phyloP scores from a whole-genome alignment of 2,329 filamentous ascomycete species.

The Aspergillus japonicus region DNA sequence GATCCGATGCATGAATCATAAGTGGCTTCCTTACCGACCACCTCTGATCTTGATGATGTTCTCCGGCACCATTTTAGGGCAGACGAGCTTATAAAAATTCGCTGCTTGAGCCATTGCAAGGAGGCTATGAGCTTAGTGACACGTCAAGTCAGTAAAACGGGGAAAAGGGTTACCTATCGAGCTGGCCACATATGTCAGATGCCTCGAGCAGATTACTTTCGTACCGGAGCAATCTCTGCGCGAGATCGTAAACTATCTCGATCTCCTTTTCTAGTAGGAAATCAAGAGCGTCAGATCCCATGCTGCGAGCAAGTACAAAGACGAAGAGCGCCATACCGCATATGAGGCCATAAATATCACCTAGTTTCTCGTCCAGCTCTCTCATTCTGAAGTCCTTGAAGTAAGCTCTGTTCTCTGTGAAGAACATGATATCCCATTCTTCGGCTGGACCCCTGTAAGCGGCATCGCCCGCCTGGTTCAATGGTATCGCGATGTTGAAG shows the following conservation, averaged over 20 bases:
- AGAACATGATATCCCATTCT: constrained; percentile 76
- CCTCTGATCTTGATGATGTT: constrained; percentile 72
- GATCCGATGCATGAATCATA: neutral
- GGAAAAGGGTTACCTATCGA: constrained; percentile 60
- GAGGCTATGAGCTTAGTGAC: constrained; percentile 50
- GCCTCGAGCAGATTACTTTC: constrained; percentile 64
- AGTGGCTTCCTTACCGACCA: constrained; percentile 58
- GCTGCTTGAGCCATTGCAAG: constrained; percentile 78
- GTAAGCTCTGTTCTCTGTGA: constrained; percentile 68
- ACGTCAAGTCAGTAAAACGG: no score
- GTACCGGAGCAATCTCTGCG: constrained; percentile 67
- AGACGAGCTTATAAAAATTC: constrained; percentile 66
- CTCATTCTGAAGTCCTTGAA: constrained; percentile 84
- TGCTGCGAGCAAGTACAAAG: neutral
- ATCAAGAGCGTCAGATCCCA: neutral
- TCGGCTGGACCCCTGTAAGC: constrained; percentile 65
- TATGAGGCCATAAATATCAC: constrained; percentile 82
- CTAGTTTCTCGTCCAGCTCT: constrained; percentile 76
- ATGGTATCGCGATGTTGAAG: constrained; percentile 74
- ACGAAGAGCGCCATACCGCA: constrained; percentile 55
- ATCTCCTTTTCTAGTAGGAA: constrained; percentile 72
- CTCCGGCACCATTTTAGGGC: constrained; percentile 66
- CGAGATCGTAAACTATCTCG: constrained; percentile 77
- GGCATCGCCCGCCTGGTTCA: constrained; percentile 60
- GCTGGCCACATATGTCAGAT: constrained; percentile 80